Evolutionary conservation across 1,139 yeast genomes (phyloP).

Genomic region (Candida buenavistaensis): DNA sequence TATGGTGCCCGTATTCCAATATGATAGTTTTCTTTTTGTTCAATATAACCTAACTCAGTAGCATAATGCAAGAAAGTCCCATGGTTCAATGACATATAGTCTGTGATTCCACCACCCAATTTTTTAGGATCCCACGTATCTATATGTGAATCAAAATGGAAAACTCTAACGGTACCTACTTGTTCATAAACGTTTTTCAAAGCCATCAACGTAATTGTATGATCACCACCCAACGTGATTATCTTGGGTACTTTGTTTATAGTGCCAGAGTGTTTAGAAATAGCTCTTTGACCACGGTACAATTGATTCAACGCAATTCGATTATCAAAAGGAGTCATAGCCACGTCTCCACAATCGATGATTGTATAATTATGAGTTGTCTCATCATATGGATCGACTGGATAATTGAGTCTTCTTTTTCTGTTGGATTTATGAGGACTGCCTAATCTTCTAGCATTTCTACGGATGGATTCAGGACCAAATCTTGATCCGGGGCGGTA

Average conservation of each 20-base stretch:
- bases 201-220: conserved; percentile 66
- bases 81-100: conserved; percentile 70
- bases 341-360: conserved; percentile 80
- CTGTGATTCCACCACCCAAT: no score
- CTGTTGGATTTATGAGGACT: conserved; percentile 75
- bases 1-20: conserved; percentile 76
- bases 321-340: conserved; percentile 78
- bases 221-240: conserved; percentile 80
- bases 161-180: conserved; percentile 67
- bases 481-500: conserved; percentile 78
- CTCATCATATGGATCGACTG: no score
- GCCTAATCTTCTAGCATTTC: conserved; percentile 60
- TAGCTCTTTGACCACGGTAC: conserved; percentile 66
- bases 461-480: conserved; percentile 75
- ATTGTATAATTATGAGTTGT: no score
- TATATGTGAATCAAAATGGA: conserved; percentile 79
- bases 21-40: conserved; percentile 59
- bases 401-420: no score
- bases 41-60: conserved; percentile 61
- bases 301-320: conserved; percentile 66
- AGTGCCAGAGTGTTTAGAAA: conserved; percentile 35
- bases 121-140: conserved; percentile 78
- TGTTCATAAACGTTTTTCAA: conserved; percentile 52
- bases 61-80: conserved; percentile 87
- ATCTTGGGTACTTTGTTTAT: conserved; percentile 47